A percentile compares a stretch with the other conserved stretches of the same genome.
phyloP scores from a whole-genome alignment of 2,329 filamentous ascomycete species.

The Drechslera avenae region DNA sequence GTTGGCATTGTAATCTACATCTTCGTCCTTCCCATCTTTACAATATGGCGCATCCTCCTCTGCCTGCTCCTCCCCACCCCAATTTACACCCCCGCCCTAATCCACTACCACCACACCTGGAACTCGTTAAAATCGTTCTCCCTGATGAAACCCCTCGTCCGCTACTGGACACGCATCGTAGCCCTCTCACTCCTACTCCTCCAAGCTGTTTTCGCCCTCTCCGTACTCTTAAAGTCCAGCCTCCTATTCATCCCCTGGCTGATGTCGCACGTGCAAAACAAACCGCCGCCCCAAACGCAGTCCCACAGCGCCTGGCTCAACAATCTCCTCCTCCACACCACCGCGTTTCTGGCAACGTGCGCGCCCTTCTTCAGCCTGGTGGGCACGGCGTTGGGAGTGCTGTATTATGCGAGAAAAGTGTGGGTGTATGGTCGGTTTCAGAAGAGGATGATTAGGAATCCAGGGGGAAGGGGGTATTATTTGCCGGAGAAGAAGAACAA shows the following conservation, averaged over 20 bases:
- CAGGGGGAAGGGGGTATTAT: constrained; percentile 11
- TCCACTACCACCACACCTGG: neutral
- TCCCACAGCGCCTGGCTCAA: neutral
- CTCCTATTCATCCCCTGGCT: constrained; percentile 8
- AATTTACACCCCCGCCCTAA: neutral
- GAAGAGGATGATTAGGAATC: neutral
- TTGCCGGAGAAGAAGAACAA: neutral
- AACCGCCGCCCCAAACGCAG: neutral
- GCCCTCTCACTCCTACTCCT: neutral
- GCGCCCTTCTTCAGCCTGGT: constrained; percentile 3
- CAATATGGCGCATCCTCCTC: constrained; percentile 3
- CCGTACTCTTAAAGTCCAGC: constrained; percentile 6
- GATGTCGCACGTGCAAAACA: neutral
- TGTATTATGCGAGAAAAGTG: constrained; percentile 12
- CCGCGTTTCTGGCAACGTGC: constrained; percentile 3
- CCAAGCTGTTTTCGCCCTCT: constrained; percentile 1
- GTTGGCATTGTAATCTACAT: neutral
- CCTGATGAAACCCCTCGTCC: neutral
- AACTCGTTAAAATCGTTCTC: neutral
- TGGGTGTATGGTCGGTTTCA: constrained; percentile 9
- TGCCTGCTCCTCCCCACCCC: neutral
- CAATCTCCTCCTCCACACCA: constrained; percentile 2
- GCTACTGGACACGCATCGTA: neutral
- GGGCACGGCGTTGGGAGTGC: neutral
- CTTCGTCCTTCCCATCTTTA: constrained; percentile 5